A percentile compares a stretch with the other conserved stretches of the same genome.
Conservation (phyloP, 2,329 filamentous ascomycete species). For the Aspergillus quadricinctus region DNA sequence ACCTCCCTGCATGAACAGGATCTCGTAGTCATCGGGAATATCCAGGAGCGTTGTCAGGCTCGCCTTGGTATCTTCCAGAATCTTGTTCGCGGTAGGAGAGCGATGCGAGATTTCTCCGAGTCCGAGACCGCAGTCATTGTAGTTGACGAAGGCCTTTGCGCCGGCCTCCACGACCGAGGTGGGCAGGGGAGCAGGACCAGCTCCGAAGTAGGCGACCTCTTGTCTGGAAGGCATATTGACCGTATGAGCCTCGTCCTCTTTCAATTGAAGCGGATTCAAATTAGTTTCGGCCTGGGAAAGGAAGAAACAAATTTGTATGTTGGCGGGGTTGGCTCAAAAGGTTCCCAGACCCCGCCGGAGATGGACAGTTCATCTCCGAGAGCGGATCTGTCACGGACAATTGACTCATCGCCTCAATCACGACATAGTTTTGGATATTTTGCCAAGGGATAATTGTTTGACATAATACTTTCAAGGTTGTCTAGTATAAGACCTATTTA, state of each 20-base stretch:
- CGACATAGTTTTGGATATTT: neutral
- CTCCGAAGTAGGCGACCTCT: conserved; percentile 82
- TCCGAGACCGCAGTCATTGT: conserved; percentile 73
- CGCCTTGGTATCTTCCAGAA: conserved; percentile 74
- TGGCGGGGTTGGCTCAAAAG: neutral
- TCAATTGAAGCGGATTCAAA: neutral
- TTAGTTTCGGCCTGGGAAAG: neutral
- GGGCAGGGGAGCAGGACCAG: conserved; percentile 82
- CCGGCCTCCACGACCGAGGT: conserved; percentile 75
- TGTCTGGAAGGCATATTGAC: conserved; percentile 42
- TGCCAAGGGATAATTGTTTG: neutral
- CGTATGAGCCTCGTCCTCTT: neutral
- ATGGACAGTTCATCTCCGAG: neutral
- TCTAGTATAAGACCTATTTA: neutral
- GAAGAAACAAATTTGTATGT: neutral
- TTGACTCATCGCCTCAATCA: neutral
- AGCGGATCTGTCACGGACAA: neutral
- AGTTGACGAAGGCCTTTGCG: conserved; percentile 74
- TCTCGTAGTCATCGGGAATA: conserved; percentile 80
- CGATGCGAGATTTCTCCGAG: conserved; percentile 89
- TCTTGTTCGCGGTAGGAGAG: conserved; percentile 69
- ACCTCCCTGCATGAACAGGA: conserved; percentile 66
- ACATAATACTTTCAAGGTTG: neutral
- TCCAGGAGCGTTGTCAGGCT: conserved; percentile 70
- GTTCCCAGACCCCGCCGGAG: neutral